Conservation (phyloP, 495 filamentous ascomycete species). For the Neurospora terricola region DNA sequence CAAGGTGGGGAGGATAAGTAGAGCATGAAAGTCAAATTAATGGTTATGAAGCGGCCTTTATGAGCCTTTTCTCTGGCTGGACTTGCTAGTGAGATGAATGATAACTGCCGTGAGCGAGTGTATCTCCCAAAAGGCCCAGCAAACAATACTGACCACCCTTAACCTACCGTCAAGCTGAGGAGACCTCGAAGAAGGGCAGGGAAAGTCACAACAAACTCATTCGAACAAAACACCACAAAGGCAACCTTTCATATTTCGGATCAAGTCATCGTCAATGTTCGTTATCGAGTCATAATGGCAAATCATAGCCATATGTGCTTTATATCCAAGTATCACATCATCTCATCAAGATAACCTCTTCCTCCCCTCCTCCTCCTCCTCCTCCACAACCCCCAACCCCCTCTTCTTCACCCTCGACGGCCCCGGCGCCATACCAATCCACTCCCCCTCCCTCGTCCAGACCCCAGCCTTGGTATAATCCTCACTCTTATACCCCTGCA, state of each 20-base stretch:
- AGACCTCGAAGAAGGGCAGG: too few species aligned
- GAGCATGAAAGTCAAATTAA: background rate
- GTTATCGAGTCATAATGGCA: background rate
- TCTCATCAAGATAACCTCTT: background rate
- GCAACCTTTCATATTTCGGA: background rate
- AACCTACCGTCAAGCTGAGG: too few species aligned
- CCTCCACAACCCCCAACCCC: background rate
- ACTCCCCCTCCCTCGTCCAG: constrained; percentile 61
- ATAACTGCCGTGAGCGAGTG: background rate
- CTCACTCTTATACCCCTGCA: constrained; percentile 55
- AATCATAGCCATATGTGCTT: background rate
- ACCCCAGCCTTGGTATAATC: constrained; percentile 77
- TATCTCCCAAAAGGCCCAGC: too few species aligned
- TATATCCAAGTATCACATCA: background rate
- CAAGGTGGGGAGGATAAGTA: background rate
- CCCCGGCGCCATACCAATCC: constrained; percentile 47
- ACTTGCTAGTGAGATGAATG: background rate
- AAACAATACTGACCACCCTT: too few species aligned
- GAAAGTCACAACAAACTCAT: background rate
- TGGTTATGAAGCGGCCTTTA: background rate
- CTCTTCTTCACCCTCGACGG: constrained; percentile 30
- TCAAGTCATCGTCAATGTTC: background rate
- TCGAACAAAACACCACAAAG: too few species aligned
- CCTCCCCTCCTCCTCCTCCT: background rate
- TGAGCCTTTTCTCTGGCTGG: background rate